Evolutionary conservation across 2,329 filamentous ascomycete species (phyloP).

Genomic region (Trichoderma arundinaceum): DNA sequence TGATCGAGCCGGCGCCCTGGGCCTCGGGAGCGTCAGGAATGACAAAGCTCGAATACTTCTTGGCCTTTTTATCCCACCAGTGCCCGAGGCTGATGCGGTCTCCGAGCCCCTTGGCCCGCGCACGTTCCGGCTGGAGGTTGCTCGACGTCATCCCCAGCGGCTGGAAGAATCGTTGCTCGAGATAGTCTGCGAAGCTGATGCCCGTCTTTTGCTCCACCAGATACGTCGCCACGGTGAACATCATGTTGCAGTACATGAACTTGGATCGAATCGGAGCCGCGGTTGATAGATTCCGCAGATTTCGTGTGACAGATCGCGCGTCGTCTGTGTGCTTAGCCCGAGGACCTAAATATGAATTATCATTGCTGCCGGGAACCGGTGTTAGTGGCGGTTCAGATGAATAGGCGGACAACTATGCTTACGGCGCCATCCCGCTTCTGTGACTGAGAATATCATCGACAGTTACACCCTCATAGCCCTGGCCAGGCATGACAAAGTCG

Average conservation of each 20-base stretch:
- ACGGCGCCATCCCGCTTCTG: conserved; percentile 39
- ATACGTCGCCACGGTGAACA: conserved; percentile 40
- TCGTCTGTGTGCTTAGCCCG: conserved; percentile 34
- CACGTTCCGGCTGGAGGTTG: conserved; percentile 36
- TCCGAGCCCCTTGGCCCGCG: conserved; percentile 34
- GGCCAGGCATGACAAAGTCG: conserved; percentile 39
- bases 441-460: conserved; percentile 39
- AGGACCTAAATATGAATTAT: conserved; percentile 37
- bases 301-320: conserved; percentile 38
- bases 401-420: neutral
- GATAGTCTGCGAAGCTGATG: conserved; percentile 36
- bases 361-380: conserved; percentile 33
- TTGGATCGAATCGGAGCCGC: conserved; percentile 36
- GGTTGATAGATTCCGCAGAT: conserved; percentile 39
- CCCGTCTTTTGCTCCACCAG: conserved; percentile 36
- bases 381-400: neutral
- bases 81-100: conserved; percentile 36
- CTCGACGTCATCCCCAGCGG: conserved; percentile 39
- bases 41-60: conserved; percentile 23
- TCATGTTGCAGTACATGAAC: conserved; percentile 41
- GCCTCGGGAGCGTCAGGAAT: conserved; percentile 37
- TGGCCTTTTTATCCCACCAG: conserved; percentile 32
- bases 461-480: conserved; percentile 34
- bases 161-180: conserved; percentile 36
- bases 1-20: conserved; percentile 41